Conservation (phyloP, 805 yeast species). For the Candida pini region DNA sequence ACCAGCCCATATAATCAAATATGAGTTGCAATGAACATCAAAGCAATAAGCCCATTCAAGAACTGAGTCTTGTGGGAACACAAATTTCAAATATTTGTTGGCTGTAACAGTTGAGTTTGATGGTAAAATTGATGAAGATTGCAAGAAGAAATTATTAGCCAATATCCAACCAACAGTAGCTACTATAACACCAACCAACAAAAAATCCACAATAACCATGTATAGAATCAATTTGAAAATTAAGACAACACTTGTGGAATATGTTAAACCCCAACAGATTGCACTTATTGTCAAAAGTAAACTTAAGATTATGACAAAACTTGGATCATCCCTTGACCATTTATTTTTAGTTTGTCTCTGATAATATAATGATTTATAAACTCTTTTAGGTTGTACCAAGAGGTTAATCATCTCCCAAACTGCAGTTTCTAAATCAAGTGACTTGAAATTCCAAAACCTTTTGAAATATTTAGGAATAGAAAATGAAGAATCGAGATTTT, state of each 20-base stretch:
- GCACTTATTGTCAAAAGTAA: constrained; percentile 66
- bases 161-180: constrained; percentile 72
- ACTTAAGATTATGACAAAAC: constrained; percentile 72
- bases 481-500: constrained; percentile 14
- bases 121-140: constrained; percentile 9
- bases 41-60: constrained; percentile 94
- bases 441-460: constrained; percentile 63
- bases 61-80: constrained; percentile 30
- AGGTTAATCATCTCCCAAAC: constrained; percentile 83
- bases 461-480: constrained; percentile 27
- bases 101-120: constrained; percentile 2
- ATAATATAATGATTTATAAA: constrained; percentile 75
- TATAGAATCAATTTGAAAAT: constrained; percentile 64
- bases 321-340: constrained; percentile 92
- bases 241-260: constrained; percentile 56
- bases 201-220: constrained; percentile 83
- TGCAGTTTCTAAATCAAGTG: constrained; percentile 89
- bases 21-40: constrained; percentile 91
- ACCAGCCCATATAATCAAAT: constrained; percentile 69
- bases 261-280: constrained; percentile 85
- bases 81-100: constrained; percentile 24
- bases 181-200: constrained; percentile 59
- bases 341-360: constrained; percentile 73
- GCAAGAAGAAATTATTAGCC: constrained; percentile 53
- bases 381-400: constrained; percentile 70